Evolutionary conservation across 805 yeast genomes (phyloP).

Genomic region (Yarrowia sp.): DNA sequence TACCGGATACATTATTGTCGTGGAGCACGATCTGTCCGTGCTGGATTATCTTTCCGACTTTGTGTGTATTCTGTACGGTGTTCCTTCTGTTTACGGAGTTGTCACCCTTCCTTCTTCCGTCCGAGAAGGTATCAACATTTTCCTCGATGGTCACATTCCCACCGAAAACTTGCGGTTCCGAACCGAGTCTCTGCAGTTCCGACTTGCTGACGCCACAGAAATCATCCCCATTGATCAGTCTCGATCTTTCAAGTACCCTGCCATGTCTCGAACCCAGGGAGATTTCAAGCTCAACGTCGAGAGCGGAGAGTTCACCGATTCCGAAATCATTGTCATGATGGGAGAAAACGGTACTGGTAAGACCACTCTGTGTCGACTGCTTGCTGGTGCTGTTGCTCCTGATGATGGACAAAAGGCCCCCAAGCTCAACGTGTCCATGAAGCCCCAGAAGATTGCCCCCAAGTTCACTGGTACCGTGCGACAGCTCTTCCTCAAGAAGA

Average conservation of each 20-base stretch:
- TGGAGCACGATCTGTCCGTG: constrained; percentile 98
- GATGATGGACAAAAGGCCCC: constrained; percentile 81
- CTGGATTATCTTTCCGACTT: constrained; percentile 95
- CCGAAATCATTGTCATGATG: constrained; percentile 98
- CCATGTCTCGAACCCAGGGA: constrained; percentile 89
- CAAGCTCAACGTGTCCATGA: constrained; percentile 89
- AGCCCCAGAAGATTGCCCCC: constrained; percentile 99
- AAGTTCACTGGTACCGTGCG: constrained; percentile 98
- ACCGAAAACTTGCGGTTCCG: constrained; percentile 96
- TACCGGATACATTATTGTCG: constrained; percentile 83
- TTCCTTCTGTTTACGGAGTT: constrained; percentile 98
- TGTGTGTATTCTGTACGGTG: constrained; percentile 95
- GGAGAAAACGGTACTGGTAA: constrained; percentile 99
- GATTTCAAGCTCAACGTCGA: constrained; percentile 84
- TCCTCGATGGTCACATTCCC: constrained; percentile 96
- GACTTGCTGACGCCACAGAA: constrained; percentile 82
- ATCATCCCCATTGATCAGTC: constrained; percentile 72
- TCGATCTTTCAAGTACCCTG: constrained; percentile 72
- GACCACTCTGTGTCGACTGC: constrained; percentile 91
- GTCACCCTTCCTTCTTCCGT: constrained; percentile 95
- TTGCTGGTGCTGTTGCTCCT: constrained; percentile 90
- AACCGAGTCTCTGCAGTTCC: constrained; percentile 90
- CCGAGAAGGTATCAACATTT: constrained; percentile 98
- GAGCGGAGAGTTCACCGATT: constrained; percentile 88
- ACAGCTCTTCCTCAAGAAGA: constrained; percentile 94